Base-by-base conservation (phyloP, 495 filamentous ascomycete genomes). In the Talaromyces stipitatus region DNA sequence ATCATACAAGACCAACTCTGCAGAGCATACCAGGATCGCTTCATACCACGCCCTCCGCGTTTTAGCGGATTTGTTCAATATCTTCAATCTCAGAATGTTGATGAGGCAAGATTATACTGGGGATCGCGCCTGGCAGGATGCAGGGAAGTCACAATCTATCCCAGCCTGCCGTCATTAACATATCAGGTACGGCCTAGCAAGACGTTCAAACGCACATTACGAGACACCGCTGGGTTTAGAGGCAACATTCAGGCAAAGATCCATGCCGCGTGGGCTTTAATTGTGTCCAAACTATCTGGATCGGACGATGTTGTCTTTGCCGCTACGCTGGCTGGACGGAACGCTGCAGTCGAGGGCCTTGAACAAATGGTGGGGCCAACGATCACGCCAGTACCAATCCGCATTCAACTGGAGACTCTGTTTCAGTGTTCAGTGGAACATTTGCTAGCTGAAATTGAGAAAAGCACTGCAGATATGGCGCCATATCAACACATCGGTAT, bases 341-440 rank as follows among this genome's bases (percentile, higher is more conserved):
- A 82, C 0, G 61, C 87, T 7, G 69, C 85, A 4, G 63, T 90
- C 5, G 75, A 86, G 14, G 76, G 75, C 2, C 74, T 90, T 24
- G 82, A 89, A 27, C 71, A 75, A 8, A 80, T 92, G 7, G 81
- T 92, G 22, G 87, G 85, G 1, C 90, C 90, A 2, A 90, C 86
- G 64, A 92, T 94, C 73, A 94, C 92, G 62, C 92, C 90, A 0
- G 69, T 94, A 12, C 88, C 90, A 2, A 62, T 90, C 12, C 75
- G 89, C 23, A 66, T 86, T 55, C 64, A 79, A 24, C 52, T 85
- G 1, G 22, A 48, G 1, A 7, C 20, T 24, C 16, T 24, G 10
- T 20, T 24, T 4, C 30, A 6, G 16, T 63, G 69, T 6, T 32
- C 41, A 9, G 22, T 60, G 27, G 32, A 55, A n/a, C 52, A 73